Evolutionary conservation across 768 basidiomycete species (phyloP).

Genomic region (Mycena alexandri): DNA sequence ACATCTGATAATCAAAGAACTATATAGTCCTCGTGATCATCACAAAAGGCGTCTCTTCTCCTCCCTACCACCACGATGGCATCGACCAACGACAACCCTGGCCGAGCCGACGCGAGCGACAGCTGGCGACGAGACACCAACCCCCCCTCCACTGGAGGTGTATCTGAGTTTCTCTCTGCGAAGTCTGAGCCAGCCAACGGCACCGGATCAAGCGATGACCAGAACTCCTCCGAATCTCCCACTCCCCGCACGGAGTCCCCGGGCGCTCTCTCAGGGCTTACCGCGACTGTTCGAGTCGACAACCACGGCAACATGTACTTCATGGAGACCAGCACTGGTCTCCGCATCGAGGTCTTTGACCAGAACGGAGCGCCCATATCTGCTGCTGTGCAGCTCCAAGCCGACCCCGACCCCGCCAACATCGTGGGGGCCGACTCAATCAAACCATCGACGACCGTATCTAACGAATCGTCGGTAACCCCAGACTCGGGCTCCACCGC

Average conservation of each 20-base stretch:
- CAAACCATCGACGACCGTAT: no score
- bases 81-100: not conserved
- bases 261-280: not conserved
- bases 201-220: not conserved
- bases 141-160: not conserved
- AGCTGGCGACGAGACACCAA: not conserved
- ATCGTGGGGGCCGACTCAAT: no score
- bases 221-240: not conserved
- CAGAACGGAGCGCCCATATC: not conserved
- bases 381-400: no score
- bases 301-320: not conserved
- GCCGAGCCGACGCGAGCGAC: not conserved
- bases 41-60: not conserved
- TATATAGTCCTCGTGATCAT: slow-evolving; percentile 2
- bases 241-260: not conserved
- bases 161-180: not conserved
- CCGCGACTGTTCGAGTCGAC: not conserved
- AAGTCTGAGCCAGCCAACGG: not conserved
- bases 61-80: not conserved
- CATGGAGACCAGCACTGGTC: not conserved
- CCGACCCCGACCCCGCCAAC: no score
- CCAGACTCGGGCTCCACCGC: no score
- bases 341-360: not conserved
- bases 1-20: not conserved
- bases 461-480: no score